Conservation (phyloP, 2,329 filamentous ascomycete genomes). For the Thielaviopsis musarum region DNA sequence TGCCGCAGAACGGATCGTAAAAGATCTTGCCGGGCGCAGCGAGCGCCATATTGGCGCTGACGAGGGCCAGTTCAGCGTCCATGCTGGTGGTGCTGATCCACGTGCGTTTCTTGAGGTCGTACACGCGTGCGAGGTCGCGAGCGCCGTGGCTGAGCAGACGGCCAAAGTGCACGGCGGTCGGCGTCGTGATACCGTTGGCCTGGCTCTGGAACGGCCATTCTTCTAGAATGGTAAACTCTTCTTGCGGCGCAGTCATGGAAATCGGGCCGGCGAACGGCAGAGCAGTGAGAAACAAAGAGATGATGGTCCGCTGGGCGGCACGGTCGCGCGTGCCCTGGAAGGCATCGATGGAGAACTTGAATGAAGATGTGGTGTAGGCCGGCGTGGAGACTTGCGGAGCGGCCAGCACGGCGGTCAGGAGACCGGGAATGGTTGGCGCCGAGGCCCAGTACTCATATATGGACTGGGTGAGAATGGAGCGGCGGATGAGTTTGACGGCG, state of each 20-base stretch:
- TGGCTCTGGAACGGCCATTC: slow-evolving; percentile 48
- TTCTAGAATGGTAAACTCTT: slow-evolving; percentile 69
- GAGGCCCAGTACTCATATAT: slow-evolving; percentile 83
- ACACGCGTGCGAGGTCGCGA: slow-evolving; percentile 51
- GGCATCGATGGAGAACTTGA: slow-evolving; percentile 73
- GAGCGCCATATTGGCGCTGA: slow-evolving; percentile 82
- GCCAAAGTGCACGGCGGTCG: slow-evolving; percentile 39
- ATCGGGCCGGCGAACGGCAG: slow-evolving; percentile 66
- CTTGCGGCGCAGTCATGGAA: slow-evolving; percentile 53
- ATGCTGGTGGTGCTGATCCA: slow-evolving; percentile 97
- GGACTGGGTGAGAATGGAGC: slow-evolving; percentile 65
- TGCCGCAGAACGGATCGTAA: slow-evolving; percentile 92
- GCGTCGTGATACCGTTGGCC: slow-evolving; percentile 32
- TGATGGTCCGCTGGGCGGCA: slow-evolving; percentile 50
- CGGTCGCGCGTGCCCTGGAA: slow-evolving; percentile 57
- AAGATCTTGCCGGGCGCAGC: slow-evolving; percentile 71
- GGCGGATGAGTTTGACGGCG: slow-evolving; percentile 49
- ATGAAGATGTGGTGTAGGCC: slow-evolving; percentile 46
- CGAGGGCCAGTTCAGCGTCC: slow-evolving; percentile 81
- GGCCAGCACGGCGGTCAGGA: slow-evolving; percentile 35
- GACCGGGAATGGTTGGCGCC: slow-evolving; percentile 45
- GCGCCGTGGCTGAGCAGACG: slow-evolving; percentile 50
- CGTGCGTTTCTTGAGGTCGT: slow-evolving; percentile 78
- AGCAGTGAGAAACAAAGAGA: slow-evolving; percentile 60
- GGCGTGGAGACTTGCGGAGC: slow-evolving; percentile 13